Conservation (phyloP, 2,329 filamentous ascomycete species). For the Biscogniauxia mediterranea region DNA sequence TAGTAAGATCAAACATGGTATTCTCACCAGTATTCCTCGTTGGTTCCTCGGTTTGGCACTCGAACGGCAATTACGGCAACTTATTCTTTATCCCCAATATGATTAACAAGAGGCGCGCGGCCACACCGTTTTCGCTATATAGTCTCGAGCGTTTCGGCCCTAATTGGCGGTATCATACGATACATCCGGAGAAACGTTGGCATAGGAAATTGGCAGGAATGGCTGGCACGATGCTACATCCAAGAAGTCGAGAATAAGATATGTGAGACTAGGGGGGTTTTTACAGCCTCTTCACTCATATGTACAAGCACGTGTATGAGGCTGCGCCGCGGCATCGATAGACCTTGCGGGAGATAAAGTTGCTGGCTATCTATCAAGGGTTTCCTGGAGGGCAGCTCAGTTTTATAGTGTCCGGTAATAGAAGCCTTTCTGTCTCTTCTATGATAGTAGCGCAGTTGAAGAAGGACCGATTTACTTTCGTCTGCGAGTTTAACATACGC, state of each 20-base stretch:
- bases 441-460: too few relatives aligned
- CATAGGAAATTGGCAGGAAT: neutral
- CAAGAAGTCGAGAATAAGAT: neutral
- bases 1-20: too few relatives aligned
- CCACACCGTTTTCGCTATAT: neutral
- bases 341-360: neutral
- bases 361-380: neutral
- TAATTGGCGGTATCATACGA: neutral
- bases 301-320: neutral
- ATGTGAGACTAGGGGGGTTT: neutral
- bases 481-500: neutral
- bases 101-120: neutral
- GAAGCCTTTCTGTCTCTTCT: too few relatives aligned
- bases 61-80: too few relatives aligned
- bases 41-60: too few relatives aligned
- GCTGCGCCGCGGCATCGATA: neutral
- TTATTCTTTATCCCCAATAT: too few relatives aligned
- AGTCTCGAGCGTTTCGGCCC: neutral
- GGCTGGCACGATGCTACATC: neutral
- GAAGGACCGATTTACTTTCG: neutral
- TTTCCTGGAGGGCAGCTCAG: neutral
- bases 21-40: too few relatives aligned
- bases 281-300: too few relatives aligned
- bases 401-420: too few relatives aligned
- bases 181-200: neutral